Base-by-base conservation (phyloP, 805 yeast species). In the Hyphopichia homilentoma region DNA sequence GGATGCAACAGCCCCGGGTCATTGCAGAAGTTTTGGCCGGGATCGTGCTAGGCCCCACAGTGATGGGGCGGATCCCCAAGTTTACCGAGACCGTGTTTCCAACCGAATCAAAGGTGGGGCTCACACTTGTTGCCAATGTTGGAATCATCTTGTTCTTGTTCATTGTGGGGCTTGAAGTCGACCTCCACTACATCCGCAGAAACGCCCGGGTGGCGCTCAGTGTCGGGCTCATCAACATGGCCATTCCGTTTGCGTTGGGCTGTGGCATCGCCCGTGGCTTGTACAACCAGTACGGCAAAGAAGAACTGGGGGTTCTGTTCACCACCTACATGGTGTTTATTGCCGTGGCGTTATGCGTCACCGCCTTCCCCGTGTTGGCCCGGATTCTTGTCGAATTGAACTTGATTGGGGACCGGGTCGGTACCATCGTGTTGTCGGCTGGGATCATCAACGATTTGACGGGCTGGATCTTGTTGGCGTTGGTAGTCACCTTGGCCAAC, bases 291-390 rank as follows among this genome's bases (percentile, higher is more conserved):
- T 81, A 80, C 50, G 57, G 61, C 6, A 47, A 58, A 23, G 58
- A 54, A 13, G 60, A 38, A 16, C 29, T 39, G 16, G 50, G 54
- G 4, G 65, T 79, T 21, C 65, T 77, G 33, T 84, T 83, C 50
- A 79, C 89, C 9, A 81, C 87, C 0, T 84, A 70, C 45, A 77
- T 81, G 81, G 84, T 84, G 7, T 84, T 84, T 45, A 79, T 84
- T 31, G 89, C 90, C 2, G 87, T 82, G 8, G 90, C 95, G 2
- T 70, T 84, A 68, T 77, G 90, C 41, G 82, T 84, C 43, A 84
- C 95, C 3, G 95, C 95, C 1, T 80, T 84, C 54, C 95, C 95
- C 0, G 95, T 84, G 2, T 59, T 84, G 40, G 90, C 85, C 2
- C 75, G 94, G 50, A 84, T 84, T 17, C 59, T 84, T 41, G 79